Evolutionary conservation across 805 yeast genomes (phyloP).

Genomic region (Candida xiaguanensis): DNA sequence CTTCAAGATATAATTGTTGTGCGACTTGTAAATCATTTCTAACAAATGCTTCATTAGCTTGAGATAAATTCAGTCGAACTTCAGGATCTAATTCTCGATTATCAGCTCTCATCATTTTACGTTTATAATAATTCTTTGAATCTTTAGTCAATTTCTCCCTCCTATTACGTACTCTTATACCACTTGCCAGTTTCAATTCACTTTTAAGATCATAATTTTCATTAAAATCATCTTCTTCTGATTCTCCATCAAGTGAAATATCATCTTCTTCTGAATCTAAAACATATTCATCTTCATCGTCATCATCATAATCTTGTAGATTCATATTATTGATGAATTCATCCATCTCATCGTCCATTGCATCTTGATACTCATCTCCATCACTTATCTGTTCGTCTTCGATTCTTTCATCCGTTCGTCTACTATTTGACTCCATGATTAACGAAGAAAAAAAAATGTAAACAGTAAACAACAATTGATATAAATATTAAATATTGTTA

Average conservation of each 20-base stretch:
- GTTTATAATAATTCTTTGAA: conserved; percentile 33
- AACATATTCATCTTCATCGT: conserved; percentile 8
- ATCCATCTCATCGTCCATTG: conserved; percentile 7
- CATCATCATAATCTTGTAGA: conserved; percentile 6
- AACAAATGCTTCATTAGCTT: conserved; percentile 81
- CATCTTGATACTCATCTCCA: conserved; percentile 7
- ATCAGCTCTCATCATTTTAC: conserved; percentile 31
- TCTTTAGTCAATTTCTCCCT: conserved; percentile 27
- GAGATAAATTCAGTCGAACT: conserved; percentile 58
- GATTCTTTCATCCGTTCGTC: not conserved
- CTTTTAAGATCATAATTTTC: conserved; percentile 52
- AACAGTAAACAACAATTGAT: not conserved
- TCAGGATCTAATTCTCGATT: conserved; percentile 64
- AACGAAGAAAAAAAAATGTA: not conserved
- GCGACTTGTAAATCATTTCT: conserved; percentile 58
- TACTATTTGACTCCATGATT: not conserved
- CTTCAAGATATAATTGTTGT: conserved; percentile 56
- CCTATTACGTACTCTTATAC: conserved; percentile 48
- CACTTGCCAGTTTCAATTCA: conserved; percentile 65
- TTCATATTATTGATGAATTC: conserved; percentile 9
- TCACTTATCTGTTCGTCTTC: not conserved
- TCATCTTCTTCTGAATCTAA: conserved; percentile 9
- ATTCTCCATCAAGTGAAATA: conserved; percentile 15
- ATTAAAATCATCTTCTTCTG: conserved; percentile 36
- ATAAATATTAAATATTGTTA: not conserved